Evolutionary conservation across 345 rosid species (phyloP).

Genomic region (Dimocarpus longan): DNA sequence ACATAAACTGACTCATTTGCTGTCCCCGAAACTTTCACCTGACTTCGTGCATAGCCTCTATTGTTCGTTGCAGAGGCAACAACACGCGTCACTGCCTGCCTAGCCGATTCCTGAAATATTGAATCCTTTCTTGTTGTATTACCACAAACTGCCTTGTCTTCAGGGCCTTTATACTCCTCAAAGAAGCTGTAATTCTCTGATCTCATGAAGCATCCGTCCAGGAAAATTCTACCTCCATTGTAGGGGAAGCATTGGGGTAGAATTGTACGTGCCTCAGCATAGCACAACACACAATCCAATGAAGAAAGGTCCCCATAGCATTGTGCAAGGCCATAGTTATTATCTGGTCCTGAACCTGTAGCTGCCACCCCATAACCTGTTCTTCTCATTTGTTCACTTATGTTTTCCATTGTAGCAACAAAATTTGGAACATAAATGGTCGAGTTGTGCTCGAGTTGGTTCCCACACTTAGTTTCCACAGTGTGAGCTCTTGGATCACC

Average conservation of each 20-base stretch:
- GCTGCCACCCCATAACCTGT: slow-evolving; percentile 62
- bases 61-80: slow-evolving; percentile 46
- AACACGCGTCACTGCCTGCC: slow-evolving; percentile 47
- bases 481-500: slow-evolving; percentile 66
- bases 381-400: slow-evolving; percentile 61
- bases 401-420: slow-evolving; percentile 78
- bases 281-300: slow-evolving; percentile 85
- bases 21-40: slow-evolving; percentile 36
- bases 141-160: slow-evolving; percentile 64
- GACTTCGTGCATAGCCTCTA: slow-evolving; percentile 51
- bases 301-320: slow-evolving; percentile 85
- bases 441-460: slow-evolving; percentile 58
- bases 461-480: slow-evolving; percentile 46
- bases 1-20: slow-evolving; percentile 60
- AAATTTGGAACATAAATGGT: slow-evolving; percentile 71
- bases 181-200: slow-evolving; percentile 82
- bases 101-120: slow-evolving; percentile 48
- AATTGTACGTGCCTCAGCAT: slow-evolving; percentile 82
- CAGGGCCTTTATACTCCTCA: slow-evolving; percentile 59
- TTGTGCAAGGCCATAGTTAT: slow-evolving; percentile 78
- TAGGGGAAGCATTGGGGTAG: slow-evolving; percentile 89
- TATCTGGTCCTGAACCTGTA: slow-evolving; percentile 73
- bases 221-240: slow-evolving; percentile 77
- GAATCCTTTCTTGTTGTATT: slow-evolving; percentile 48
- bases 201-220: slow-evolving; percentile 98